phyloP scores from a whole-genome alignment of 2,329 filamentous ascomycete genomes.

The Hypoxylon sp. region DNA sequence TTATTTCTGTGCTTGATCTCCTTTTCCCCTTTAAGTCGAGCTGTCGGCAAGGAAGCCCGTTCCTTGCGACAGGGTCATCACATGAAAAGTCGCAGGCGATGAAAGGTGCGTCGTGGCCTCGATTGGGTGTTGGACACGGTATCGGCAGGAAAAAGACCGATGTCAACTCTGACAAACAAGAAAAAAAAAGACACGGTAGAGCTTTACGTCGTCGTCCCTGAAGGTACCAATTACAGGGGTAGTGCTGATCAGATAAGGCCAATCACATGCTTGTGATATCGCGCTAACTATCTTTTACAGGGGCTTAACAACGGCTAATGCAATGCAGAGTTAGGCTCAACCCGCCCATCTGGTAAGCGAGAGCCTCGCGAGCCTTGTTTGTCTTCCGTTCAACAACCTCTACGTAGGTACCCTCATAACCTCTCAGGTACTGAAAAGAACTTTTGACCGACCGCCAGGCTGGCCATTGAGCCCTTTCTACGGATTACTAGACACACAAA shows the following conservation, averaged over 20 bases:
- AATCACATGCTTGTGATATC: conserved; percentile 7
- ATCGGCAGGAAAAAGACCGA: conserved; percentile 19
- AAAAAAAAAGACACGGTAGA: conserved; percentile 15
- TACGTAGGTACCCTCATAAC: too few relatives aligned
- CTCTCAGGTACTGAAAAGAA: too few relatives aligned
- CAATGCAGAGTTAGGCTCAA: background rate
- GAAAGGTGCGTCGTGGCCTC: conserved; percentile 29
- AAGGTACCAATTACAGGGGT: background rate
- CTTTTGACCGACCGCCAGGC: too few relatives aligned
- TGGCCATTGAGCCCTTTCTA: too few relatives aligned
- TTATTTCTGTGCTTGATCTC: too few relatives aligned
- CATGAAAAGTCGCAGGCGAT: conserved; percentile 25
- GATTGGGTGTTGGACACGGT: conserved; percentile 18
- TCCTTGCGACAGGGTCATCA: conserved; percentile 12
- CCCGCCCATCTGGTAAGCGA: background rate
- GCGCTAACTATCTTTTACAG: conserved; percentile 6
- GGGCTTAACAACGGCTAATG: background rate
- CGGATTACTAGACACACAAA: too few relatives aligned
- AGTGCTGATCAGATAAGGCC: conserved; percentile 3
- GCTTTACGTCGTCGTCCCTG: background rate
- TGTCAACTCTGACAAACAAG: conserved; percentile 5
- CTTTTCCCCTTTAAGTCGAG: conserved; percentile 6
- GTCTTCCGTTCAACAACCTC: too few relatives aligned
- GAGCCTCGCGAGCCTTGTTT: too few relatives aligned
- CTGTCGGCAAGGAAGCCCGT: conserved; percentile 17